Percentiles rank a stretch among this genome's conserved stretches.
Evolutionary conservation across 2,329 filamentous ascomycete species (phyloP).

Genomic region (Akanthomyces uredinophilus): DNA sequence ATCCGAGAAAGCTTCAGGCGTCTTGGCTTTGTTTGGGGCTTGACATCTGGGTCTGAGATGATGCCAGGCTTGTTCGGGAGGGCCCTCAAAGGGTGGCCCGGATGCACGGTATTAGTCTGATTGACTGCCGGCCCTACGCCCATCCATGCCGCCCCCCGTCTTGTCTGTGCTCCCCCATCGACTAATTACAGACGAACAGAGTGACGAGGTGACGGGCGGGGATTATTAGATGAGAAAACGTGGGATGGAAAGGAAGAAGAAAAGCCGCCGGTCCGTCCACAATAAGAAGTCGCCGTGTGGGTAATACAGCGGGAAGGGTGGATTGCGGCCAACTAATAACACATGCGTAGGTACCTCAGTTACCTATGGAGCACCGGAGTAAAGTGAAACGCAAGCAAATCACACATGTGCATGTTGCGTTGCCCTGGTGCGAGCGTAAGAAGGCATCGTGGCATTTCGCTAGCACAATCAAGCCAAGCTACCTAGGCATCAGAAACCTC

Average conservation of each 20-base stretch:
- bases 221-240: not conserved
- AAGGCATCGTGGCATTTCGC: not conserved
- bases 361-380: too few relatives aligned
- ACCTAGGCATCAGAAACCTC: not conserved
- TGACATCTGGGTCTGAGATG: not conserved
- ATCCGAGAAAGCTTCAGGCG: not conserved
- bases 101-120: too few relatives aligned
- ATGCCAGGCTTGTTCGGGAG: not conserved
- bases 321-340: not conserved
- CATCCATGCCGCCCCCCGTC: too few relatives aligned
- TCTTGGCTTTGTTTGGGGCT: not conserved
- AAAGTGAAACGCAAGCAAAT: too few relatives aligned
- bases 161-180: too few relatives aligned
- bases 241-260: not conserved
- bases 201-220: not conserved
- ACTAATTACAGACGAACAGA: not conserved
- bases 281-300: not conserved
- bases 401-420: too few relatives aligned
- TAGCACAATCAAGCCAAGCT: not conserved
- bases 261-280: slow-evolving; percentile 2
- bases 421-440: not conserved
- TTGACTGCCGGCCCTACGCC: too few relatives aligned
- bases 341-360: too few relatives aligned
- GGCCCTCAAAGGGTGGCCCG: too few relatives aligned
- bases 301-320: not conserved